phyloP scores from a whole-genome alignment of 2,329 filamentous ascomycete species.

The Alternaria sp. region DNA sequence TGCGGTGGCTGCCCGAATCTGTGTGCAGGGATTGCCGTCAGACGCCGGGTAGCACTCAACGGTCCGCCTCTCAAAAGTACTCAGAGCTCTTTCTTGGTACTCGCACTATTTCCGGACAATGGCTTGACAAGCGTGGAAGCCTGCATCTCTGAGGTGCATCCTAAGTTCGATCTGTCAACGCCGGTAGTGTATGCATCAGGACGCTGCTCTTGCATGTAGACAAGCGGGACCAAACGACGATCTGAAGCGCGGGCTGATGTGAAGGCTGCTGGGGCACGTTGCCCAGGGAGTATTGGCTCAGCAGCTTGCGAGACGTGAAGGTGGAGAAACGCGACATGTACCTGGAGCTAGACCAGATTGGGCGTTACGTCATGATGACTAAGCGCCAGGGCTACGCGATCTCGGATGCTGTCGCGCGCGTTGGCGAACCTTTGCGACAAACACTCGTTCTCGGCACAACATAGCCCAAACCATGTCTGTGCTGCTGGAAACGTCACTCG shows the following conservation, averaged over 20 bases:
- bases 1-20: slow-evolving; percentile 13
- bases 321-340: slow-evolving; percentile 9
- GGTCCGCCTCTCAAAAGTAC: slow-evolving; percentile 12
- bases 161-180: slow-evolving; percentile 1
- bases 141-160: neutral
- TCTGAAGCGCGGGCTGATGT: neutral
- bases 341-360: slow-evolving; percentile 9
- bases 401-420: slow-evolving; percentile 5
- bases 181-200: neutral
- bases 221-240: neutral
- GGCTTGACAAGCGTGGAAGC: neutral
- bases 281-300: slow-evolving; percentile 9
- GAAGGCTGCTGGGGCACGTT: slow-evolving; percentile 12
- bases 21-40: slow-evolving; percentile 14
- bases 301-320: slow-evolving; percentile 10
- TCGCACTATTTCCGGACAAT: neutral
- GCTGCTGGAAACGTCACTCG: slow-evolving; percentile 87
- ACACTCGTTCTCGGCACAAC: slow-evolving; percentile 19
- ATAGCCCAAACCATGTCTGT: slow-evolving; percentile 73
- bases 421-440: slow-evolving; percentile 28
- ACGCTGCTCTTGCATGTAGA: neutral
- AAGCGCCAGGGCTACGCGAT: slow-evolving; percentile 12
- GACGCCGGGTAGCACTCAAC: slow-evolving; percentile 15
- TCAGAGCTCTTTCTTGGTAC: slow-evolving; percentile 11
- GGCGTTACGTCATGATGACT: slow-evolving; percentile 26